phyloP scores from a whole-genome alignment of 345 rosid species.

The Kandelia obovata region DNA sequence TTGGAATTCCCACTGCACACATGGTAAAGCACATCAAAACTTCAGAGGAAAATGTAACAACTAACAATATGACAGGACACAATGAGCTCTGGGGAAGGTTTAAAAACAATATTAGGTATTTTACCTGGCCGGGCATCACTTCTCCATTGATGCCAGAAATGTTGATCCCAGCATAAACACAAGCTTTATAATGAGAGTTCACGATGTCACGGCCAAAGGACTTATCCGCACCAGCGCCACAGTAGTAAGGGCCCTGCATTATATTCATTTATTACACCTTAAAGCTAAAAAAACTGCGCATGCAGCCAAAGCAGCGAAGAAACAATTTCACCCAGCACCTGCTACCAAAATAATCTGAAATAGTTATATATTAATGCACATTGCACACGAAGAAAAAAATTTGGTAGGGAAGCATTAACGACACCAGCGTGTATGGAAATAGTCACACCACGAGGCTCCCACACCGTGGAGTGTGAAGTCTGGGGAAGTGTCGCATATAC shows the following conservation, averaged over 20 bases:
- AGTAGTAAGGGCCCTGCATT: slow-evolving; percentile 1
- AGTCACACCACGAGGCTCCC: too few relatives aligned
- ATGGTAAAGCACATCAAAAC: background rate
- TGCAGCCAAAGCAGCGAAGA: too few relatives aligned
- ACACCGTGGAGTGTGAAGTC: too few relatives aligned
- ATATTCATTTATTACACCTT: background rate
- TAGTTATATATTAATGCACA: too few relatives aligned
- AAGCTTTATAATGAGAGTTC: slow-evolving; percentile 2
- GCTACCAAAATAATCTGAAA: too few relatives aligned
- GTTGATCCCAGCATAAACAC: background rate
- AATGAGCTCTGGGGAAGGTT: too few relatives aligned
- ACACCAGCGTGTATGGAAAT: too few relatives aligned
- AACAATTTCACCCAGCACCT: too few relatives aligned
- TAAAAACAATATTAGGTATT: background rate
- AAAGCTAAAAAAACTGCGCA: background rate
- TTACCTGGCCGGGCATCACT: slow-evolving; percentile 1
- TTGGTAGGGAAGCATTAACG: too few relatives aligned
- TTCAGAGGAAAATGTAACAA: background rate
- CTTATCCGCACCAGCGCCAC: background rate
- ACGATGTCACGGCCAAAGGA: background rate
- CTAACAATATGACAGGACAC: background rate
- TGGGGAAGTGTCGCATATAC: too few relatives aligned
- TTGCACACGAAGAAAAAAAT: too few relatives aligned
- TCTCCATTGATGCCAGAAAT: slow-evolving; percentile 6
- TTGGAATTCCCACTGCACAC: slow-evolving; percentile 2